These are phyloP conservation scores for Ustilago vetiveriae DNA, from an alignment of 1,284 basidiomycete species.

Conservation along the genomic window DNA sequence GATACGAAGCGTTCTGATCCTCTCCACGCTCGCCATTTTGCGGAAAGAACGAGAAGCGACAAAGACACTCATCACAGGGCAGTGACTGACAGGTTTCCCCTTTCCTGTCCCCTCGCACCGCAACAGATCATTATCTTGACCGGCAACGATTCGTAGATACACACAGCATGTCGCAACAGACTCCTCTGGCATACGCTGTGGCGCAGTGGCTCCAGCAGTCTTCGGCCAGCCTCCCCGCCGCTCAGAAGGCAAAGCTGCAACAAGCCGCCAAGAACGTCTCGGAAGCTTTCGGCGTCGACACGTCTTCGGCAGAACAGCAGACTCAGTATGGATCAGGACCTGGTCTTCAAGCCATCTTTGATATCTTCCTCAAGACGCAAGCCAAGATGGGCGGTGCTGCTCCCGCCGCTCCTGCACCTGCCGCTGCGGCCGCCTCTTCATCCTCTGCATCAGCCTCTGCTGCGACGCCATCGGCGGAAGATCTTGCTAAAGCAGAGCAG, in stretches of 20 bases:
- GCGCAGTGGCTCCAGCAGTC: slow-evolving; percentile 57
- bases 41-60: too few species aligned
- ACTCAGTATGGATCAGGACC: slow-evolving; percentile 56
- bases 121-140: slow-evolving; percentile 1
- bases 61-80: too few species aligned
- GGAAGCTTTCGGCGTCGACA: slow-evolving; percentile 53
- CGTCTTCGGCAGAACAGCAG: slow-evolving; percentile 44
- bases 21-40: neutral
- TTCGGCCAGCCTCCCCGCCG: slow-evolving; percentile 22
- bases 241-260: slow-evolving; percentile 45
- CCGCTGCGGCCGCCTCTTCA: slow-evolving; percentile 16
- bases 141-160: too few species aligned
- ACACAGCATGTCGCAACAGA: slow-evolving; percentile 26
- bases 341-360: slow-evolving; percentile 63
- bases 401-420: neutral
- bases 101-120: too few species aligned
- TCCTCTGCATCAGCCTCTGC: slow-evolving; percentile 15
- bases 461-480: slow-evolving; percentile 73
- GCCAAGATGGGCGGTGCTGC: slow-evolving; percentile 56
- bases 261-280: slow-evolving; percentile 49
- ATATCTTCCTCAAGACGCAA: slow-evolving; percentile 67
- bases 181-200: slow-evolving; percentile 58
- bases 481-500: slow-evolving; percentile 74
- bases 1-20: slow-evolving; percentile 43
- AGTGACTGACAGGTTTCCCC: slow-evolving; percentile 18